A percentile compares a stretch with the other conserved stretches of the same genome.
phyloP scores from a whole-genome alignment of 2,329 filamentous ascomycete genomes.

The Onygenales sp. region DNA sequence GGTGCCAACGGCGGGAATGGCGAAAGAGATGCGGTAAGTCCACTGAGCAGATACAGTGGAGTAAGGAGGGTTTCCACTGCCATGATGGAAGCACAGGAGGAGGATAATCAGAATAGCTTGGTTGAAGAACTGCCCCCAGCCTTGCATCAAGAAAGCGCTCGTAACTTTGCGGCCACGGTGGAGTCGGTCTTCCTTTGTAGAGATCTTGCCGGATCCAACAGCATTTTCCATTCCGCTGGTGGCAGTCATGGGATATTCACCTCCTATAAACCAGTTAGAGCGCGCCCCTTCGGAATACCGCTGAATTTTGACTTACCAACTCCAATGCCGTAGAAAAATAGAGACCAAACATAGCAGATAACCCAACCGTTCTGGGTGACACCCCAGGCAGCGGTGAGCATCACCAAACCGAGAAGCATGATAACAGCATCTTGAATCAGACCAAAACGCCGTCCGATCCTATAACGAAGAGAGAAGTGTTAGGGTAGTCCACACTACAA shows the following conservation, averaged over 20 bases:
- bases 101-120: conserved; percentile 80
- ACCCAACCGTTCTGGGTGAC: conserved; percentile 84
- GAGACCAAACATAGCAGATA: conserved; percentile 89
- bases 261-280: conserved; percentile 46
- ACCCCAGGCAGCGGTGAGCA: conserved; percentile 89
- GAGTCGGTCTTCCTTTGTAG: conserved; percentile 83
- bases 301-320: conserved; percentile 26
- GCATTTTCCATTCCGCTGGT: conserved; percentile 91
- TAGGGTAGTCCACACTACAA: not conserved
- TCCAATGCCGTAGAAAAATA: conserved; percentile 77
- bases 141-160: conserved; percentile 94
- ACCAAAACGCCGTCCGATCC: conserved; percentile 87
- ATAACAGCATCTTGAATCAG: conserved; percentile 89
- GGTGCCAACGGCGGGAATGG: conserved; percentile 80
- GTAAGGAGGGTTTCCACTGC: conserved; percentile 68
- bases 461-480: conserved; percentile 26
- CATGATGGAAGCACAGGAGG: conserved; percentile 80
- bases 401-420: conserved; percentile 87
- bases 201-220: conserved; percentile 74
- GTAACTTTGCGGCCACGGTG: conserved; percentile 95
- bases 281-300: conserved; percentile 22
- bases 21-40: conserved; percentile 87
- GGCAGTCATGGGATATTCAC: conserved; percentile 94
- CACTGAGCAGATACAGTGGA: conserved; percentile 68
- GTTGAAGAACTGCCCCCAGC: conserved; percentile 95